A percentile compares a stretch with the other conserved stretches of the same genome.
These are phyloP conservation scores for Corylus heterophylla DNA, from an alignment of 306 rosid genomes.

Conservation along the genomic window DNA sequence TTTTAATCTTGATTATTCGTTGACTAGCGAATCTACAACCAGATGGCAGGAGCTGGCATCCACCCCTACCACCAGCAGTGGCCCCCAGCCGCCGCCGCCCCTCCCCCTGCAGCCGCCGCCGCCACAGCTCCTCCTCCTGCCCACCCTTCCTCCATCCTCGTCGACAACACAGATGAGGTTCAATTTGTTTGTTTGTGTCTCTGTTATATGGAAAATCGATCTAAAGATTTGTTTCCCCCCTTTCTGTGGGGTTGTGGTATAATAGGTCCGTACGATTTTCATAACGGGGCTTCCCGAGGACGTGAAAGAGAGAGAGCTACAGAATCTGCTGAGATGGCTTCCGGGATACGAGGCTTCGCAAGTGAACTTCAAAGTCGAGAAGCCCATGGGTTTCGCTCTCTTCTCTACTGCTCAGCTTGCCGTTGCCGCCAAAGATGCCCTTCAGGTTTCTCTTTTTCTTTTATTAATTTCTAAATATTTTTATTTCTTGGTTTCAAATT, in stretches of 20 bases:
- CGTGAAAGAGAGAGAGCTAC: conserved; percentile 88
- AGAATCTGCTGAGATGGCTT: conserved; percentile 83
- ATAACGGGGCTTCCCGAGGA: conserved; percentile 95
- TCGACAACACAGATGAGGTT: conserved; percentile 70
- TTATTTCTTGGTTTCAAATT: background rate
- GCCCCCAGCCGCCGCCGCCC: conserved; percentile 60
- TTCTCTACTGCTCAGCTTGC: conserved; percentile 74
- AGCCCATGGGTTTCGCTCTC: conserved; percentile 97
- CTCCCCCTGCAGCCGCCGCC: conserved; percentile 38
- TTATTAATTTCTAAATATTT: background rate
- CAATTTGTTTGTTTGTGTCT: background rate
- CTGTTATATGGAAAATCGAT: background rate
- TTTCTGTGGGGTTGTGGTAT: background rate
- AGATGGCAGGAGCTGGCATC: conserved; percentile 91
- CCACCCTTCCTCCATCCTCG: conserved; percentile 42
- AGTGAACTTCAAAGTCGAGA: conserved; percentile 86
- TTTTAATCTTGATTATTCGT: background rate
- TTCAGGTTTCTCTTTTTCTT: conserved; percentile 50
- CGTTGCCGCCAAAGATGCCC: conserved; percentile 78
- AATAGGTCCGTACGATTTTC: conserved; percentile 82
- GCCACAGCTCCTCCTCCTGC: conserved; percentile 39
- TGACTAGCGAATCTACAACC: background rate
- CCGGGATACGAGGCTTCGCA: conserved; percentile 99
- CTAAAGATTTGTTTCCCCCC: background rate
- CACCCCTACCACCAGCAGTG: conserved; percentile 97